Conservation (phyloP, 169 alveolate species). For the Babesia gibsoni region DNA sequence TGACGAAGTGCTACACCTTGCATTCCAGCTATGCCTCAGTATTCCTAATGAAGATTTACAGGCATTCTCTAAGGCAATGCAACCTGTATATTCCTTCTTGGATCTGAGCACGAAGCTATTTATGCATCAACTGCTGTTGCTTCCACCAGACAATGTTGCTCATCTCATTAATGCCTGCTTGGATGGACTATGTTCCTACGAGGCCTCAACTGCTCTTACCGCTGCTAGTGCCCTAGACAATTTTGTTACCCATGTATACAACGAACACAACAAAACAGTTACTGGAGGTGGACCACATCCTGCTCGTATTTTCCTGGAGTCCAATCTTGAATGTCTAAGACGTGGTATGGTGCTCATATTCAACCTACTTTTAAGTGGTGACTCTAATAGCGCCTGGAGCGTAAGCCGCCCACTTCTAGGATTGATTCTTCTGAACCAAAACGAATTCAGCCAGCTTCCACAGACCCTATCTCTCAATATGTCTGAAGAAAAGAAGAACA, state of each 20-base stretch:
- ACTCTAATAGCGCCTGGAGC: slow-evolving; percentile 85
- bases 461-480: slow-evolving; percentile 72
- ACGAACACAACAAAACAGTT: slow-evolving; percentile 44
- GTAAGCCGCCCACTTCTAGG: slow-evolving; percentile 89
- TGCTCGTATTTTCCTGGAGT: slow-evolving; percentile 47
- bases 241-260: slow-evolving; percentile 71
- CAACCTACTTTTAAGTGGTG: slow-evolving; percentile 72
- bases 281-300: slow-evolving; percentile 53
- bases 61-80: slow-evolving; percentile 78
- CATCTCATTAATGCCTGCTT: slow-evolving; percentile 65
- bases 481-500: slow-evolving; percentile 77
- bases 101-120: slow-evolving; percentile 84
- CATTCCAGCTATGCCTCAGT: slow-evolving; percentile 84
- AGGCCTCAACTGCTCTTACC: slow-evolving; percentile 65
- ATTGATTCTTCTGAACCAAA: slow-evolving; percentile 78
- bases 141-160: slow-evolving; percentile 63
- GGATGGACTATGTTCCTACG: slow-evolving; percentile 77
- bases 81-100: slow-evolving; percentile 83
- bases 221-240: slow-evolving; percentile 73
- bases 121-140: slow-evolving; percentile 72
- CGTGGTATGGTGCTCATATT: slow-evolving; percentile 57
- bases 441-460: slow-evolving; percentile 76
- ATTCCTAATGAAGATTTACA: slow-evolving; percentile 85
- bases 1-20: slow-evolving; percentile 83
- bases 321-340: slow-evolving; percentile 21